These are phyloP conservation scores for Saccharomycopsis hybrid DNA, from an alignment of 1,139 yeast genomes.

Conservation along the genomic window DNA sequence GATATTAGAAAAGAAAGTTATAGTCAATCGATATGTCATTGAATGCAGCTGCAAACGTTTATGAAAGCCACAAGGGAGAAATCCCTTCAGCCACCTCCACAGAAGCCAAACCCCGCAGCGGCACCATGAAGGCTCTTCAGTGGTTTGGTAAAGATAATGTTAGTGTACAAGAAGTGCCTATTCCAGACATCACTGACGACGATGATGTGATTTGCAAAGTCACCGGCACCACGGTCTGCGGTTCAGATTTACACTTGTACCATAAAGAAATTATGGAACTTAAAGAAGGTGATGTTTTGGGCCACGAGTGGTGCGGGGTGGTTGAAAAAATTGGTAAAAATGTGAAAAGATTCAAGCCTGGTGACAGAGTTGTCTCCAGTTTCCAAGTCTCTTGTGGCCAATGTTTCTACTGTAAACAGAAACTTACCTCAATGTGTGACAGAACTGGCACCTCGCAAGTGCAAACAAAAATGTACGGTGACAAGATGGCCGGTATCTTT, in stretches of 20 bases:
- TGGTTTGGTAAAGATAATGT: conserved; percentile 1
- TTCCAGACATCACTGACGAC: conserved; percentile 31
- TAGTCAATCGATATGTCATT: neutral
- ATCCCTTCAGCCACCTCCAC: neutral
- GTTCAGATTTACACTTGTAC: conserved; percentile 44
- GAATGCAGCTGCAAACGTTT: neutral
- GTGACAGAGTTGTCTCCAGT: conserved; percentile 38
- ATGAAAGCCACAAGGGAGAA: neutral
- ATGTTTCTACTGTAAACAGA: conserved; percentile 23
- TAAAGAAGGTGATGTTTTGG: conserved; percentile 44
- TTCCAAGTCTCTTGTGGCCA: neutral
- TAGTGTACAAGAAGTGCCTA: conserved; percentile 1
- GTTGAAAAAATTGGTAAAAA: conserved; percentile 32
- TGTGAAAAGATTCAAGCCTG: conserved; percentile 31
- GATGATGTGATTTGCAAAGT: conserved; percentile 40
- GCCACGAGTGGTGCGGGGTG: conserved; percentile 49
- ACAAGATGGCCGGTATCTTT: neutral
- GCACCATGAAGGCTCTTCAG: conserved; percentile 1
- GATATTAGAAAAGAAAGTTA: too few species aligned
- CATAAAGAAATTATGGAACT: conserved; percentile 1
- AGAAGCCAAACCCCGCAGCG: neutral
- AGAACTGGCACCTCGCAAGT: neutral
- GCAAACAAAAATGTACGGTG: neutral
- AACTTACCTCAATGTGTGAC: conserved; percentile 43
- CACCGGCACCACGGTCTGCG: conserved; percentile 45